Evolutionary conservation across 225 moss, liverwort and hornwort genomes (phyloP).

Genomic region (Marchantia paleacea): DNA sequence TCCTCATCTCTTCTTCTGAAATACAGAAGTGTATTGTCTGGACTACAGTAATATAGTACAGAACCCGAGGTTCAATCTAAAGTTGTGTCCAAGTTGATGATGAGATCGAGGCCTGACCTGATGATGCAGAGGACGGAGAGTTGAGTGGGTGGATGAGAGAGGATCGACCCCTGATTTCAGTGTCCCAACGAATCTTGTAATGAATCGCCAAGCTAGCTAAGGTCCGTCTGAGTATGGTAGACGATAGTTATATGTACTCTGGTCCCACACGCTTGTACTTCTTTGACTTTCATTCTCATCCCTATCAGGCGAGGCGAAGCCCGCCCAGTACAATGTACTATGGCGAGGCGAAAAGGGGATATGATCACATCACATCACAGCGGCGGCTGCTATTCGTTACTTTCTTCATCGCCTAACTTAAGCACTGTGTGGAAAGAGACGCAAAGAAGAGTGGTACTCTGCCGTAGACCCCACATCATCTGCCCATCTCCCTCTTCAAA

Average conservation of each 20-base stretch:
- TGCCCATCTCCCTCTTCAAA: background rate
- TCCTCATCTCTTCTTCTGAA: background rate
- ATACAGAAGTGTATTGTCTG: background rate
- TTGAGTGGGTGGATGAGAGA: background rate
- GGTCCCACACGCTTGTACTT: constrained; percentile 17
- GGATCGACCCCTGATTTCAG: background rate
- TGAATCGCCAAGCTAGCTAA: constrained; percentile 1
- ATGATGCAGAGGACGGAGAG: background rate
- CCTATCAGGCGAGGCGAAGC: background rate
- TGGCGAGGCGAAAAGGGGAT: background rate
- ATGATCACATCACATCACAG: constrained; percentile 5
- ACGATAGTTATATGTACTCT: background rate
- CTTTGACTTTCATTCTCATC: constrained; percentile 15
- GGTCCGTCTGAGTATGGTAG: background rate
- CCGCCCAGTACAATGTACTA: background rate
- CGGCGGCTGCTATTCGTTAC: background rate
- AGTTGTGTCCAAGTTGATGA: background rate
- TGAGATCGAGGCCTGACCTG: constrained; percentile 3
- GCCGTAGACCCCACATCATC: background rate
- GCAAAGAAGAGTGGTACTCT: background rate
- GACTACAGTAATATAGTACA: constrained; percentile 6
- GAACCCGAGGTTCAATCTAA: background rate
- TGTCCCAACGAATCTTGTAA: background rate
- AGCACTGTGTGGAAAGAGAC: background rate
- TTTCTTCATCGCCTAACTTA: background rate